Conservation (phyloP, 805 yeast species). For the Saccharomycodes ludwigii region DNA sequence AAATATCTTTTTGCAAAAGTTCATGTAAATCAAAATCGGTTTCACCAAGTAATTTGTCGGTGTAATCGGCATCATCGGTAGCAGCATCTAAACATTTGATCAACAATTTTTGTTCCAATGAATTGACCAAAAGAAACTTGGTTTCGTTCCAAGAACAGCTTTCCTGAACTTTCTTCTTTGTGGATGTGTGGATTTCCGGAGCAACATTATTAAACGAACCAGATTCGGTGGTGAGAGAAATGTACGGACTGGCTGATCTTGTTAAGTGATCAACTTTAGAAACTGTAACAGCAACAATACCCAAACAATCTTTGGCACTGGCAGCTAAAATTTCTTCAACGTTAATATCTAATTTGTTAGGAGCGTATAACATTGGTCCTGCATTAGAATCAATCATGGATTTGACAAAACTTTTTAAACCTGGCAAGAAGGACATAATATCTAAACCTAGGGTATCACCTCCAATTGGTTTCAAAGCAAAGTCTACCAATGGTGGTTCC, state of each 20-base stretch:
- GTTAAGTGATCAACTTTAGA: slow-evolving; percentile 29
- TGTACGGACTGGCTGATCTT: slow-evolving; percentile 46
- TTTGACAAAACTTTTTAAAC: slow-evolving; percentile 61
- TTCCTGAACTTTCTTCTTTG: slow-evolving; percentile 38
- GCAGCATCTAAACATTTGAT: slow-evolving; percentile 35
- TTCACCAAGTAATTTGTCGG: slow-evolving; percentile 36
- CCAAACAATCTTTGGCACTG: slow-evolving; percentile 54
- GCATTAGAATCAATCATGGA: slow-evolving; percentile 54
- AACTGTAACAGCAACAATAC: slow-evolving; percentile 52
- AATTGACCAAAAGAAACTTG: slow-evolving; percentile 43
- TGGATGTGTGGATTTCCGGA: slow-evolving; percentile 33
- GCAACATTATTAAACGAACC: slow-evolving; percentile 31
- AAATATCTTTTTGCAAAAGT: slow-evolving; percentile 41
- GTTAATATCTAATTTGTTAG: slow-evolving; percentile 65
- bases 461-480: slow-evolving; percentile 74
- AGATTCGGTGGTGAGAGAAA: slow-evolving; percentile 33
- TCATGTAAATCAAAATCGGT: slow-evolving; percentile 45
- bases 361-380: slow-evolving; percentile 73
- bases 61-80: slow-evolving; percentile 39
- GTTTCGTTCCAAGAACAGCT: slow-evolving; percentile 62
- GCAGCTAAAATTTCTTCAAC: slow-evolving; percentile 60
- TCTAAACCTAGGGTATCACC: slow-evolving; percentile 83
- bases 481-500: slow-evolving; percentile 71
- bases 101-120: slow-evolving; percentile 40
- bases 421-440: slow-evolving; percentile 75